phyloP scores from a whole-genome alignment of 345 rosid genomes.

The Citrus cavaleriei region DNA sequence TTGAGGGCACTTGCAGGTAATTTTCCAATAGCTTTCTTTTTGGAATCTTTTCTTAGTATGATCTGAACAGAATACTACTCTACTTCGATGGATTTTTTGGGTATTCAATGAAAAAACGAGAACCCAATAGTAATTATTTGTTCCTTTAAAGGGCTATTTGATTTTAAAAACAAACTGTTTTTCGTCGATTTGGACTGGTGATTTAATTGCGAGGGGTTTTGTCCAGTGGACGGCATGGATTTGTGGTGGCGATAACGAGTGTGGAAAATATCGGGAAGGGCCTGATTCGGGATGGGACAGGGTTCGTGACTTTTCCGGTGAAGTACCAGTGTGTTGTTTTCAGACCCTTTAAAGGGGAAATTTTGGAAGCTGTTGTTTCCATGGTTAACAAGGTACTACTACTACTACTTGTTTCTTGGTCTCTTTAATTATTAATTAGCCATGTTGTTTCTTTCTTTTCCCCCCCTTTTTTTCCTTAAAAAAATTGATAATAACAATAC shows the following conservation, averaged over 20 bases:
- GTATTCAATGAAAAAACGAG: too few species aligned
- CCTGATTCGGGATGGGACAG: slow-evolving; percentile 85
- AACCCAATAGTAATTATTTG: too few species aligned
- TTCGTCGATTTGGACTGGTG: too few species aligned
- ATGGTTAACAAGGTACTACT: slow-evolving; percentile 73
- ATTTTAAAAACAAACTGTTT: too few species aligned
- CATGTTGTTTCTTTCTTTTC: too few species aligned
- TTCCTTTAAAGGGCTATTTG: too few species aligned
- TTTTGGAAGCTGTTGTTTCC: slow-evolving; percentile 89
- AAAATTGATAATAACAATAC: neutral
- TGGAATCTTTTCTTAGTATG: too few species aligned
- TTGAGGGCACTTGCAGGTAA: slow-evolving; percentile 94
- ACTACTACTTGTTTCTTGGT: too few species aligned
- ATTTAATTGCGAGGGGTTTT: neutral
- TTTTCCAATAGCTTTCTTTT: too few species aligned
- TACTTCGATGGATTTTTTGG: too few species aligned
- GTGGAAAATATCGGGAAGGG: slow-evolving; percentile 85
- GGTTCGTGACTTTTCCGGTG: slow-evolving; percentile 78
- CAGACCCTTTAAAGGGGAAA: slow-evolving; percentile 91
- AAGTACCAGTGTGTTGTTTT: slow-evolving; percentile 86
- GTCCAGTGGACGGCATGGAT: slow-evolving; percentile 82
- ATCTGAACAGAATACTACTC: too few species aligned
- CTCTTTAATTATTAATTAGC: neutral
- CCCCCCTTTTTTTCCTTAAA: too few species aligned
- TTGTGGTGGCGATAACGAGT: slow-evolving; percentile 87